These are phyloP conservation scores for Garcia nutans DNA, from an alignment of 345 rosid species.

Conservation along the genomic window DNA sequence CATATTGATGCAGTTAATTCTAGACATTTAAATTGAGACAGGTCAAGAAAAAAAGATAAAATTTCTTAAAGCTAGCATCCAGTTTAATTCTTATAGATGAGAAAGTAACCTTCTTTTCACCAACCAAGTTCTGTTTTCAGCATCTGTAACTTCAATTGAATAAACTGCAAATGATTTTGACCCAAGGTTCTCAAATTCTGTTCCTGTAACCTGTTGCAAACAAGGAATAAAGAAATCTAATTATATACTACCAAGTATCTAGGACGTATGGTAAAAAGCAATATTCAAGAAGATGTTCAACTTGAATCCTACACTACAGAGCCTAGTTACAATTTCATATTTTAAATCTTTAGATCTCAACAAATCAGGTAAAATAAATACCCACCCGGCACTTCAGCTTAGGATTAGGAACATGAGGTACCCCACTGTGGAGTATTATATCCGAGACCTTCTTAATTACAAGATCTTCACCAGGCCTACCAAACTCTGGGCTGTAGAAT, in stretches of 20 bases:
- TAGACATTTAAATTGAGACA: not conserved
- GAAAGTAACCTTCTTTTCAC: slow-evolving; percentile 89
- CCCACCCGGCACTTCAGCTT: slow-evolving; percentile 87
- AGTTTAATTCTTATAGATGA: slow-evolving; percentile 19
- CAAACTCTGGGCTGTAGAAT: slow-evolving; percentile 60
- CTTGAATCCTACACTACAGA: slow-evolving; percentile 9
- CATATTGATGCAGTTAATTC: slow-evolving; percentile 3
- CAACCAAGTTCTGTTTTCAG: slow-evolving; percentile 77
- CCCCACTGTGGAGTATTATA: slow-evolving; percentile 44
- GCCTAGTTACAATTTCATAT: slow-evolving; percentile 14
- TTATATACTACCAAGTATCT: slow-evolving; percentile 9
- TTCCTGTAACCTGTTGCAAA: slow-evolving; percentile 78
- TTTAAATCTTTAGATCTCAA: slow-evolving; percentile 11
- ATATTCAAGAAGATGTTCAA: slow-evolving; percentile 23
- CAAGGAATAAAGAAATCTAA: slow-evolving; percentile 13
- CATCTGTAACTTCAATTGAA: slow-evolving; percentile 93
- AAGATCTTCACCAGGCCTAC: slow-evolving; percentile 38
- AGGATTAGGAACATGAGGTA: slow-evolving; percentile 47
- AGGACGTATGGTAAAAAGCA: not conserved
- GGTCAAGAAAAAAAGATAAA: slow-evolving; percentile 2
- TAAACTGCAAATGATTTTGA: slow-evolving; percentile 98
- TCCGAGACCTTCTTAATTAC: slow-evolving; percentile 37
- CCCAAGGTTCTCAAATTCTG: slow-evolving; percentile 86
- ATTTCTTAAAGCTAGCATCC: not conserved
- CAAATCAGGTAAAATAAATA: slow-evolving; percentile 17